These are phyloP conservation scores for Nothophytophthora sp. DNA, from an alignment of 352 stramenopile species.

Conservation along the genomic window DNA sequence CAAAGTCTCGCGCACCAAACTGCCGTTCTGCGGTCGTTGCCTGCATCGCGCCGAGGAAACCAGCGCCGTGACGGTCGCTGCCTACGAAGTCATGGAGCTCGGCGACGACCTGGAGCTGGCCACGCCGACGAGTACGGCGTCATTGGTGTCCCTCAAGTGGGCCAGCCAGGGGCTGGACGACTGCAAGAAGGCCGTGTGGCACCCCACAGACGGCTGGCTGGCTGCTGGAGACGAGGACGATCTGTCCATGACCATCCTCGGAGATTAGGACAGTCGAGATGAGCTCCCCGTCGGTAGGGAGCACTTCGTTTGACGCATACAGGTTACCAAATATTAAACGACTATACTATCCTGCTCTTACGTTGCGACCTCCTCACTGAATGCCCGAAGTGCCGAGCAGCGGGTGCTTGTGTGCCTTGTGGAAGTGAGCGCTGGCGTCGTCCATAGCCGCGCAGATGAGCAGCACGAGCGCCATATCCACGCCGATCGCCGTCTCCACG, in stretches of 20 bases:
- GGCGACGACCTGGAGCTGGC: slow-evolving; percentile 16
- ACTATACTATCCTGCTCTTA: no score
- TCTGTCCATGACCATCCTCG: slow-evolving; percentile 34
- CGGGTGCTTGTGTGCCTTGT: slow-evolving; percentile 18
- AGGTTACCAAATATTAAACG: no score
- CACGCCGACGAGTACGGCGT: slow-evolving; percentile 17
- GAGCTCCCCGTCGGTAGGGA: slow-evolving; percentile 15
- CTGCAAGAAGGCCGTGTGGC: not conserved
- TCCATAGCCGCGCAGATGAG: slow-evolving; percentile 42
- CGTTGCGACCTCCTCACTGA: slow-evolving; percentile 12
- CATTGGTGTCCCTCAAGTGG: slow-evolving; percentile 17
- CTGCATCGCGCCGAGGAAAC: slow-evolving; percentile 27
- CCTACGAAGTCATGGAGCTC: slow-evolving; percentile 30
- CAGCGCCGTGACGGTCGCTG: slow-evolving; percentile 24
- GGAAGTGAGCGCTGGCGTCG: slow-evolving; percentile 30
- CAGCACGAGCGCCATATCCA: slow-evolving; percentile 33
- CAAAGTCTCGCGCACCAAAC: slow-evolving; percentile 24
- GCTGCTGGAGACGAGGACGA: slow-evolving; percentile 15
- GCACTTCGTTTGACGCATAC: not conserved
- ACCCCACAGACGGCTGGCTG: not conserved
- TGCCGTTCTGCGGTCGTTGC: slow-evolving; percentile 34
- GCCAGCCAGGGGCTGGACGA: slow-evolving; percentile 21
- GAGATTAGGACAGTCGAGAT: slow-evolving; percentile 20
- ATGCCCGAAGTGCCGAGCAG: slow-evolving; percentile 15
- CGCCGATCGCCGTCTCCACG: slow-evolving; percentile 38